phyloP scores from a whole-genome alignment of 306 rosid genomes.

The Citrullus amarus region DNA sequence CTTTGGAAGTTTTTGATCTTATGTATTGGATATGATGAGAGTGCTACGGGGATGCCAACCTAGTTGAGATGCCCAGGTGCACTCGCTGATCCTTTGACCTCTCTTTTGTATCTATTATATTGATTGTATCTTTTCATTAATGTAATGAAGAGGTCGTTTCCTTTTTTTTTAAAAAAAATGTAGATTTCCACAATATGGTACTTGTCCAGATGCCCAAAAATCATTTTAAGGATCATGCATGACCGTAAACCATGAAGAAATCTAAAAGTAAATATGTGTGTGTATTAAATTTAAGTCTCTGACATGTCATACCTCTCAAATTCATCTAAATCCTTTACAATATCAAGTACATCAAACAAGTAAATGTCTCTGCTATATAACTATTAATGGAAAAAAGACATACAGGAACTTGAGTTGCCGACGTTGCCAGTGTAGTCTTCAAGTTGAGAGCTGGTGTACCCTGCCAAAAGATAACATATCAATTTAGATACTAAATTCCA shows the following conservation, averaged over 20 bases:
- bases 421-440: slow-evolving; percentile 41
- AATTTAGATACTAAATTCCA: not conserved
- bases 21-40: too few relatives aligned
- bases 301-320: too few relatives aligned
- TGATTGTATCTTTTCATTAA: too few relatives aligned
- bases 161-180: too few relatives aligned
- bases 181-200: not conserved
- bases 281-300: not conserved
- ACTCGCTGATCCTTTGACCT: too few relatives aligned
- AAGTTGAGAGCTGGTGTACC: slow-evolving; percentile 54
- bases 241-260: not conserved
- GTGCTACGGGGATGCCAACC: too few relatives aligned
- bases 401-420: slow-evolving; percentile 64
- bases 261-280: not conserved
- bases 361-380: not conserved
- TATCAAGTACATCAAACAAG: not conserved
- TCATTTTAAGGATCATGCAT: not conserved
- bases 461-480: slow-evolving; percentile 32
- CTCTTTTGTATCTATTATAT: too few relatives aligned
- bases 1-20: too few relatives aligned
- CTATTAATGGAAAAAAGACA: slow-evolving; percentile 11
- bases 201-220: not conserved
- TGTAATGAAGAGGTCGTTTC: too few relatives aligned
- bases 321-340: not conserved
- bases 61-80: too few relatives aligned